These are phyloP conservation scores for Fusarium staphyleae DNA, from an alignment of 2,329 filamentous ascomycete species.

Conservation along the genomic window DNA sequence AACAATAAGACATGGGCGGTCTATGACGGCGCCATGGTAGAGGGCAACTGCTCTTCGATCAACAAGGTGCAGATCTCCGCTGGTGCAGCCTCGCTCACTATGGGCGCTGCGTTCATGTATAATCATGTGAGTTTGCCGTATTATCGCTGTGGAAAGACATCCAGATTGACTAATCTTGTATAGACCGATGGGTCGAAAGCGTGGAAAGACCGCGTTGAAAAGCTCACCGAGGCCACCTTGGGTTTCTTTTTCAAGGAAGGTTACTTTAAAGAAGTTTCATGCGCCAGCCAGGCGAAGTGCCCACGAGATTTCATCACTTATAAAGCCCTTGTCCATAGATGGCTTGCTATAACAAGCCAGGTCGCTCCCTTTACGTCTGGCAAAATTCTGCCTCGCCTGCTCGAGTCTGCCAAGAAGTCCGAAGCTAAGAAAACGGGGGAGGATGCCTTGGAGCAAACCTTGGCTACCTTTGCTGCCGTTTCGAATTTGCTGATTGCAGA, in stretches of 20 bases:
- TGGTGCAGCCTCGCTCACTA: constrained; percentile 65
- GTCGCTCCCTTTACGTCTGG: constrained; percentile 65
- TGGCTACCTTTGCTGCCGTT: constrained; percentile 63
- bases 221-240: constrained; percentile 58
- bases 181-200: constrained; percentile 27
- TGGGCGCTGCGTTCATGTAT: constrained; percentile 73
- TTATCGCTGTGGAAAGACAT: no score
- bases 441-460: constrained; percentile 55
- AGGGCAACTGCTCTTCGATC: constrained; percentile 65
- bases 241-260: constrained; percentile 61
- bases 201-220: constrained; percentile 64
- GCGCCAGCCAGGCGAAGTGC: constrained; percentile 65
- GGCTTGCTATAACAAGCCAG: constrained; percentile 66
- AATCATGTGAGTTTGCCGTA: constrained; percentile 62
- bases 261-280: constrained; percentile 70
- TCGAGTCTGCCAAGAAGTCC: constrained; percentile 54
- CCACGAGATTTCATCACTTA: constrained; percentile 74
- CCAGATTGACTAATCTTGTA: background rate
- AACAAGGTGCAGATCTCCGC: constrained; percentile 71
- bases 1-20: constrained; percentile 66
- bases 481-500: constrained; percentile 55
- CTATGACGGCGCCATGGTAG: constrained; percentile 66
- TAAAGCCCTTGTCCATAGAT: constrained; percentile 73
- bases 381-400: constrained; percentile 65
- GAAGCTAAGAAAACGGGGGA: constrained; percentile 61